phyloP scores from a whole-genome alignment of 2,329 filamentous ascomycete species.

The Microcyclosporella mali region DNA sequence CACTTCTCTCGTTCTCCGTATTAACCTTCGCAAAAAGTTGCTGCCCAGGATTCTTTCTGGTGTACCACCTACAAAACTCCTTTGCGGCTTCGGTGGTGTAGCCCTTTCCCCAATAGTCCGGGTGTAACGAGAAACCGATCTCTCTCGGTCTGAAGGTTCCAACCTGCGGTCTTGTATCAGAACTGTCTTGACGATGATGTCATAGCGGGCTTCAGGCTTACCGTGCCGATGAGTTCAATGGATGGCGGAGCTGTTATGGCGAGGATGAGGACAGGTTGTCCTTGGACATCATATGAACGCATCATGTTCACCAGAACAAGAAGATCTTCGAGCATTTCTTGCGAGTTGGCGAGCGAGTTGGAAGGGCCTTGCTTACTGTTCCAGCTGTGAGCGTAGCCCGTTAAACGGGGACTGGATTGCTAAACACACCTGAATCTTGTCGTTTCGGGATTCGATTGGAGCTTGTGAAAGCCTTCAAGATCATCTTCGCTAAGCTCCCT shows the following conservation, averaged over 20 bases:
- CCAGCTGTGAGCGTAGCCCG: background rate
- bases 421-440: constrained; percentile 15
- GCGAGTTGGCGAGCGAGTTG: constrained; percentile 7
- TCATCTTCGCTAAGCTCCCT: constrained; percentile 12
- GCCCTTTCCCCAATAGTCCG: constrained; percentile 14
- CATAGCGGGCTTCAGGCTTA: too few species aligned
- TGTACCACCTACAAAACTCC: constrained; percentile 16
- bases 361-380: constrained; percentile 16
- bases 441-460: constrained; percentile 14
- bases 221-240: constrained; percentile 10
- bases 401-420: background rate
- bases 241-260: constrained; percentile 12
- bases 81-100: constrained; percentile 13
- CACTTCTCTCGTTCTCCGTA: constrained; percentile 12
- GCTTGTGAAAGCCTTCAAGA: constrained; percentile 12
- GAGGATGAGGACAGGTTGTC: constrained; percentile 12
- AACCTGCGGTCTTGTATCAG: background rate
- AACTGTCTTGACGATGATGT: too few species aligned
- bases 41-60: constrained; percentile 5
- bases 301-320: constrained; percentile 14
- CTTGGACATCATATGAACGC: background rate
- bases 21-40: constrained; percentile 16
- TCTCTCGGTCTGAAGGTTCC: constrained; percentile 18
- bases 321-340: constrained; percentile 18
- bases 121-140: constrained; percentile 17